Base-by-base conservation (phyloP, 495 filamentous ascomycete genomes). In the Hypoxylon cercidicola region DNA sequence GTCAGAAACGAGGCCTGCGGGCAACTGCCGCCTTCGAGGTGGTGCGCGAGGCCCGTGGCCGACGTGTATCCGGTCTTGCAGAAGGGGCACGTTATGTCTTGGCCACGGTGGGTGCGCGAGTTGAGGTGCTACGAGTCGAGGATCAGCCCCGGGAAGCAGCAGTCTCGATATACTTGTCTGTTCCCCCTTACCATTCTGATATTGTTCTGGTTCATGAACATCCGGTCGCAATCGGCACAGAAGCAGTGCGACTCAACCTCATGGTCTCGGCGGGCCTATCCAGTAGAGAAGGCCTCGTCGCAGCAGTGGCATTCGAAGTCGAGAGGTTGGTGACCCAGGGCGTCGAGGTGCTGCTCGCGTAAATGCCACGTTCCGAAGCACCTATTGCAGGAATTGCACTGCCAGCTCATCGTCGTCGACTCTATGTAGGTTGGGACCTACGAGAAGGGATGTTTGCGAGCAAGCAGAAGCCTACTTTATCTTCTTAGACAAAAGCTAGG, bases 1-100 rank as follows among this genome's bases (percentile, higher is more conserved):
- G 70, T 64, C 1, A 78, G 16, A 0, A 18, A 15, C 1, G 60
- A 20, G 0, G 70, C 70, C 1, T 30, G 5, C 0, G 72, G 39
- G 43, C 74, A 78, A 3, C 15, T 6, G 13, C 71, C 70, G 4
- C 32, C 23, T 39, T 79, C 74, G 0, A 79, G 59, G 5, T 77
- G 76, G 62, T 75, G 66, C 3, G 62, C 44, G 25, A 78, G 50
- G 9, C 75, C 74, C 1, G 74, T 72, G 0, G 75, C 76, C 0
- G 71, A 74, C 3, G 67, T 23, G 51, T 47, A 74, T 12, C n/a
- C 8, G 0, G 23, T 40, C 16, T 46, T 30, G 68, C 76, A 79
- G 50, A 75, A 77, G 10, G 72, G 75, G 32, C 76, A 79, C 19
- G 20, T 11, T 5, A 75, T 59, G 16, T 49, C 15, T 1, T 39